Base-by-base conservation (phyloP, 2,329 filamentous ascomycete genomes). In the Aureobasidium pullulans region DNA sequence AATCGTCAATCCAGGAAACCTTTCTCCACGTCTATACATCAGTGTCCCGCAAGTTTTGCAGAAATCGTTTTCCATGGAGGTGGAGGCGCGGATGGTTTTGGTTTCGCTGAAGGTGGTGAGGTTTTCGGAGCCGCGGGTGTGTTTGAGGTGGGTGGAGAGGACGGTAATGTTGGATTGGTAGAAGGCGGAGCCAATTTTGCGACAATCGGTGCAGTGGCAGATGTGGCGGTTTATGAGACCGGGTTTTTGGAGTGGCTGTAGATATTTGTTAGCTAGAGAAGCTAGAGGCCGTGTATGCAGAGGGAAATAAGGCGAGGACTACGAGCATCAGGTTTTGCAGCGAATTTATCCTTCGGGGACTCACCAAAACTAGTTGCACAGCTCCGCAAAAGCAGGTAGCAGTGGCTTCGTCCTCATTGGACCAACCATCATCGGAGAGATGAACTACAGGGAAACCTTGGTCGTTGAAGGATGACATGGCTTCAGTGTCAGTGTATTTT, bases 171-270 rank as follows among this genome's bases (percentile, higher is more conserved):
- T 84, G 57, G 81, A 79, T 2, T 81, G 79, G 70, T 83, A 84
- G 79, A 84, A 83, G 0, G 82, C 83, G 0, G 82, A 81, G 0
- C 81, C 85, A 61, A 86, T 75, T 65, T 85, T 85, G 66, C 75
- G 81, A 69, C 81, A 84, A 69, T 86, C 82, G 23, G 70, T 68
- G 68, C 83, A 86, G 72, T 86, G 75, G 71, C 83, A 86, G 64
- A 85, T 65, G 65, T 85, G 84, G 5, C 73, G 77, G 61, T 72
- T 70, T 16, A 80, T 62, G 0, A 84, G 67, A 9, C 75, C 77
- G 1, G 80, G 67, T 65, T 69, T 46, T 75, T 78, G 48, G 31
- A 50, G 43, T 16, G 47, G 56, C 15, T 36, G n/a, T 1, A 4
- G 15, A 29, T 10, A 1, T n/a, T 28, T 44, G 34, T 37, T 29